Base-by-base conservation (phyloP, 2,329 filamentous ascomycete species). In the Apiospora hydei region DNA sequence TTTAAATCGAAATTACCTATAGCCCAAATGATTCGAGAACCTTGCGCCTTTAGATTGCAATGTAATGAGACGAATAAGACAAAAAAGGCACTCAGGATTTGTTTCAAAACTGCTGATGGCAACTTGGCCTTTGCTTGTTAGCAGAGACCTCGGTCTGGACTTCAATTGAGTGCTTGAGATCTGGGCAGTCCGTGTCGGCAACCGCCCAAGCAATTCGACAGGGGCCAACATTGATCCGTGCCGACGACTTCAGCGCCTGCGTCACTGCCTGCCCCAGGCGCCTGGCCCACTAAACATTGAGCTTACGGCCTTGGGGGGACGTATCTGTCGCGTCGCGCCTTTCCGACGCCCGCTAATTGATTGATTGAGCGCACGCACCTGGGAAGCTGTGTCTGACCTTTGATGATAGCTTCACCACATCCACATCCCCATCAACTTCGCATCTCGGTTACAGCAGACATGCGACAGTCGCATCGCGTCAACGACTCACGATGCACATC, bases 401-500 rank as follows among this genome's bases (percentile, higher is more conserved):
- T 34, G 34, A 64, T 64, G 57, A 64, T 64, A 64, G 57, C 57
- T 64, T 64, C 57, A 64, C 30, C 57, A 64, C 57, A n/a, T 21
- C 30, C 57, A 64, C 57, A n/a, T 11, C 57, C 57, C 21, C 57
- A 64, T 64, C 57, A 41, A 21, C 8, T 64, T 13, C 34, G 57
- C 57, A 64, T 64, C 34, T 64, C 18, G 57, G 21, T 64, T 34
- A 38, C 66, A 34, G 44, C 66, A 69, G 80, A 80, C 73, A 81
- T 81, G 80, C 79, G 77, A 78, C 77, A 74, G 75, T 74, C 71
- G 73, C 74, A 71, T 49, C 72, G 75, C 73, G 71, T 72, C 71
- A 72, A 71, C 71, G 69, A 77, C 72, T 77, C 78, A 84, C 74
- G 76, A 95, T 96, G 93, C 92, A 91, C 86, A 90, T 98, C 84